A percentile compares a stretch with the other conserved stretches of the same genome.
Evolutionary conservation across 345 rosid species (phyloP).

Genomic region (Pugionium cornutum): DNA sequence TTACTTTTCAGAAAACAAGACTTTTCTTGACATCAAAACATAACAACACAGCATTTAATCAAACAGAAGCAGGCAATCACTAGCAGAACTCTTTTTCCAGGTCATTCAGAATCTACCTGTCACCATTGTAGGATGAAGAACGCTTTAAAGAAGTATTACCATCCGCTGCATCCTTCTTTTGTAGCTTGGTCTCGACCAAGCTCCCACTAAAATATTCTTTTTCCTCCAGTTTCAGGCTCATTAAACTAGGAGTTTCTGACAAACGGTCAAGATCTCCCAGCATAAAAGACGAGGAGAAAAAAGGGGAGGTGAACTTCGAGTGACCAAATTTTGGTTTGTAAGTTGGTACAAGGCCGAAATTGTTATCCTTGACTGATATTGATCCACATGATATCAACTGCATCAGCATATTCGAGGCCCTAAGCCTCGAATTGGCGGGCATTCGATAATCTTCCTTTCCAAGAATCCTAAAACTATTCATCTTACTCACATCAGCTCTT

Average conservation of each 20-base stretch:
- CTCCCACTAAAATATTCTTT: constrained; percentile 96
- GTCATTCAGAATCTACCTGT: constrained; percentile 56
- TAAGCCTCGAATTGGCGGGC: constrained; percentile 62
- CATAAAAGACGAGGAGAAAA: constrained; percentile 69
- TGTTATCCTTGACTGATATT: constrained; percentile 87
- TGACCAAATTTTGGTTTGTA: constrained; percentile 72
- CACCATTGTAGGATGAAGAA: constrained; percentile 92
- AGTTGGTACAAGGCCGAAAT: constrained; percentile 79
- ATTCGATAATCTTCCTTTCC: constrained; percentile 75
- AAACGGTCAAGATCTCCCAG: constrained; percentile 81
- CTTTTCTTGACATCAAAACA: constrained; percentile 1
- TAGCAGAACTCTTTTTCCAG: background rate
- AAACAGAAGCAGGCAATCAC: constrained; percentile 17
- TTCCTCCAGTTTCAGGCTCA: constrained; percentile 72
- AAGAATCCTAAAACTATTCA: constrained; percentile 87
- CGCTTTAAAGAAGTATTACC: constrained; percentile 66
- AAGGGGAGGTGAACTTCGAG: constrained; percentile 67
- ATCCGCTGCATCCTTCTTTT: constrained; percentile 48
- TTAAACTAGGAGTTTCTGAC: constrained; percentile 75
- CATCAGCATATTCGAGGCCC: constrained; percentile 77
- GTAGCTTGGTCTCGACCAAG: constrained; percentile 71
- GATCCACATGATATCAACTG: constrained; percentile 97
- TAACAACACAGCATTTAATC: background rate
- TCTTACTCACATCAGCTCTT: constrained; percentile 81
- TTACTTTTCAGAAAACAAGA: constrained; percentile 2